Evolutionary conservation across 108 stramenopile species (phyloP).

Genomic region (Conticribra weissflogii): DNA sequence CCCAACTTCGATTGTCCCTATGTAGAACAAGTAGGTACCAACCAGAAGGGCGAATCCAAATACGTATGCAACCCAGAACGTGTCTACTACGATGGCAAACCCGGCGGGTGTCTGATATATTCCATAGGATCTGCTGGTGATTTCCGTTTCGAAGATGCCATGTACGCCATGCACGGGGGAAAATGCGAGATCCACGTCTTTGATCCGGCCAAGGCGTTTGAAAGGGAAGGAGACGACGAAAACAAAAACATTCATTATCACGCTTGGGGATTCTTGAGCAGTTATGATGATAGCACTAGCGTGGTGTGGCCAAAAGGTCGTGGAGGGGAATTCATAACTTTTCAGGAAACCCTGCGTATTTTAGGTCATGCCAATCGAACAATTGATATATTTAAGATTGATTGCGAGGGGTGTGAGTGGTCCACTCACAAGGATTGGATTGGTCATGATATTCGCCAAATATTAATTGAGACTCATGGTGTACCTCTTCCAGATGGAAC

Average conservation of each 20-base stretch:
- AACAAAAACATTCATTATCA: slow-evolving; percentile 46
- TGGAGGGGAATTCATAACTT: slow-evolving; percentile 32
- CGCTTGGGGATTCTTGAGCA: slow-evolving; percentile 48
- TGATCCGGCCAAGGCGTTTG: slow-evolving; percentile 41
- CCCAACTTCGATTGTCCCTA: slow-evolving; percentile 16
- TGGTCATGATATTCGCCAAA: slow-evolving; percentile 28
- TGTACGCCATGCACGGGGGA: slow-evolving; percentile 12
- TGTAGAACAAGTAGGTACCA: neutral
- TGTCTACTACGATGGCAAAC: neutral
- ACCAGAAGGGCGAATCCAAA: neutral
- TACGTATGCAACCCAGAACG: slow-evolving; percentile 8
- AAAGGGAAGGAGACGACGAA: slow-evolving; percentile 1
- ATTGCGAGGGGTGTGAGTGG: slow-evolving; percentile 67
- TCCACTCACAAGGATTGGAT: slow-evolving; percentile 30
- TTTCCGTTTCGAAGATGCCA: slow-evolving; percentile 43
- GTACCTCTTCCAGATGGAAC: slow-evolving; percentile 17
- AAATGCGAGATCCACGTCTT: slow-evolving; percentile 66
- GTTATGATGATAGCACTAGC: slow-evolving; percentile 23
- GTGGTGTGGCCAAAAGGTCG: slow-evolving; percentile 3
- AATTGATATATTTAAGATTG: slow-evolving; percentile 60
- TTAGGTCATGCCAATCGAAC: slow-evolving; percentile 51
- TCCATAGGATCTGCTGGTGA: slow-evolving; percentile 43
- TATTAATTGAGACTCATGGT: slow-evolving; percentile 40
- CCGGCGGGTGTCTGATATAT: slow-evolving; percentile 46
- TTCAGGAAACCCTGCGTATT: slow-evolving; percentile 38